Evolutionary conservation across 352 stramenopile genomes (phyloP).

Genomic region (Aphanomyces invadans): DNA sequence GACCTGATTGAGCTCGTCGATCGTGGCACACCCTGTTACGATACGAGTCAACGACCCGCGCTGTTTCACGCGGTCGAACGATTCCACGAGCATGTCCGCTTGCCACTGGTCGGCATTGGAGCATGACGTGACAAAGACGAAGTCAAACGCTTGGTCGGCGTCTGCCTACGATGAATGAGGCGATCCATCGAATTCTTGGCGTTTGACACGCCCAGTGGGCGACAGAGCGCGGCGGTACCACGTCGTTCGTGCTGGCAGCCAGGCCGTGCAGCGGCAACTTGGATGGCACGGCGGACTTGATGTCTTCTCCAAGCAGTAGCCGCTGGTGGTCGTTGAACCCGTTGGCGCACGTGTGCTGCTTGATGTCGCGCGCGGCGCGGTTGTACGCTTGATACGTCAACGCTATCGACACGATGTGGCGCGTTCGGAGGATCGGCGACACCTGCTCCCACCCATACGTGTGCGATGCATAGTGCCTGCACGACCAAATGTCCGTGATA

Average conservation of each 20-base stretch:
- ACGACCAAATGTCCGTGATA: neutral
- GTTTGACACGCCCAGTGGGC: no score
- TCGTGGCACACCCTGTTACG: conserved; percentile 46
- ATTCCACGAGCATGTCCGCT: conserved; percentile 57
- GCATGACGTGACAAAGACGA: conserved; percentile 68
- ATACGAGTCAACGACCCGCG: conserved; percentile 57
- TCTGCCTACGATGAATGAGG: conserved; percentile 5
- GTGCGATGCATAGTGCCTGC: conserved; percentile 39
- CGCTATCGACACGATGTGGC: conserved; percentile 66
- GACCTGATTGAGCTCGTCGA: conserved; percentile 37
- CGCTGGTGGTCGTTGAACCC: conserved; percentile 67
- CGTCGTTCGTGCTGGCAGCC: neutral
- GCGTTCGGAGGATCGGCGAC: conserved; percentile 65
- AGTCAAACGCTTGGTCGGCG: conserved; percentile 58
- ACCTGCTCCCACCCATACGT: conserved; percentile 72
- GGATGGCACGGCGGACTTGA: conserved; percentile 40
- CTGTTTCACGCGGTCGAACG: conserved; percentile 51
- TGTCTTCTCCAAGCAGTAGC: conserved; percentile 49
- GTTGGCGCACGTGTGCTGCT: conserved; percentile 39
- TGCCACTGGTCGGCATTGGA: conserved; percentile 59
- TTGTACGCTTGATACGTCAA: conserved; percentile 68
- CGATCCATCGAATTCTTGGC: no score
- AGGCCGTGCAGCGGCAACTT: conserved; percentile 25
- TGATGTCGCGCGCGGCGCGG: conserved; percentile 45
- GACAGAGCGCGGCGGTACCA: no score